Evolutionary conservation across 495 filamentous ascomycete genomes (phyloP), one percentile per base, ranked within the genome.

Genomic region (Parachaetomium inaequale): DNA sequence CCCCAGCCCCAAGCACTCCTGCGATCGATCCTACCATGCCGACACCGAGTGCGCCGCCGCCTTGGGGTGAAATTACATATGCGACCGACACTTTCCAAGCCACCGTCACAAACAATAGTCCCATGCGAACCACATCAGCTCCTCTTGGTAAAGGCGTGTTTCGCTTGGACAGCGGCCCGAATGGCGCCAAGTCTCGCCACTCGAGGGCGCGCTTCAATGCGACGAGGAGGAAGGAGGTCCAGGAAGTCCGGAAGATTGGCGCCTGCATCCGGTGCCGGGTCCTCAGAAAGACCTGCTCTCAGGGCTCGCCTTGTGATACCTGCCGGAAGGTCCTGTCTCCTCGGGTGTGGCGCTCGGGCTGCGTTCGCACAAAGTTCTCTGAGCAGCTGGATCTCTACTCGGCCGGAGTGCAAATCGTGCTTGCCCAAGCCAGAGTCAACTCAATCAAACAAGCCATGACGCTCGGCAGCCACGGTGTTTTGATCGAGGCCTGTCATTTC

Each of bases 201-300:
- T 74, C 73, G 6, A 84, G 91, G 17, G 85, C 87, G 0, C 79
- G 85, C 34, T 96, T 94, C 68, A 81, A 84, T 43, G 80, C 85
- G 7, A 76, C 75, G 4, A 76, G 91, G 56, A 82, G 91, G 52
- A 86, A 86, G 67, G 88, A 96, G 70, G 90, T 96, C 4, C 87
- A 91, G 67, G 86, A 88, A 66, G 85, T 94, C 31, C 82, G 91
- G 28, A 90, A 91, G 67, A 81, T 84, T 28, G 91, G 91, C 23
- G 91, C 91, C 15, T 96, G 91, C 67, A 90, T 93, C 57, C 84
- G 91, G 49, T 96, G 91, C 74, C 83, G 89, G 3, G 92, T 96
- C 78, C 77, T 96, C 12, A 88, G 91, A 68, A 96, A 96, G 74
- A 88, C 88, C 2, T 96, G 91, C 68, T 93, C 89, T 4, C 84